Conservation (phyloP, 768 basidiomycete genomes). For the Naganishia vishniacii region DNA sequence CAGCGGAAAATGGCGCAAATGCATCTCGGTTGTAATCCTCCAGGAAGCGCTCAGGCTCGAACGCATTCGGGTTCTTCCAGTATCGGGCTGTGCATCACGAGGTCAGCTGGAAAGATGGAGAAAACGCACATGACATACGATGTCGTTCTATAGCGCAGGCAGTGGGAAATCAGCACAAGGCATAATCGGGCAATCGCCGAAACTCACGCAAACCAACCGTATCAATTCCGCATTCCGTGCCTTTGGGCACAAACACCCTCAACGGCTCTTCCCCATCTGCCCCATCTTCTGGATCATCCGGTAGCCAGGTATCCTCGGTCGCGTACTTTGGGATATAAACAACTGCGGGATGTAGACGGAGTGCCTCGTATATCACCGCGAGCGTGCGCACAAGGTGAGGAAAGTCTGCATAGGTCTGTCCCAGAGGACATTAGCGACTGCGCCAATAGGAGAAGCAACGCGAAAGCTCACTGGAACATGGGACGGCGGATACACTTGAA, state of each 20-base stretch:
- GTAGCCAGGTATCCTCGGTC: constrained; percentile 24
- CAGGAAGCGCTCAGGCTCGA: constrained; percentile 55
- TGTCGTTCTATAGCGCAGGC: constrained; percentile 19
- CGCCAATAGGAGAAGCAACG: too few relatives aligned
- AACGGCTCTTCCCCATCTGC: constrained; percentile 1
- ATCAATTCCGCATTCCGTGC: constrained; percentile 23
- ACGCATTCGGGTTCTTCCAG: constrained; percentile 56
- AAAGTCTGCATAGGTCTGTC: constrained; percentile 27
- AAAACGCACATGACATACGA: constrained; percentile 18
- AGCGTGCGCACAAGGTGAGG: constrained; percentile 21
- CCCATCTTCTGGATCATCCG: constrained; percentile 18
- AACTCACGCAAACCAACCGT: constrained; percentile 25
- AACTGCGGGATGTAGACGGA: constrained; percentile 35
- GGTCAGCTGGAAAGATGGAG: background rate
- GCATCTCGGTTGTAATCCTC: constrained; percentile 58
- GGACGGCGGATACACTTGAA: constrained; percentile 28
- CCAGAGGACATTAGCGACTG: background rate
- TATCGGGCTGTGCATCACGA: constrained; percentile 52
- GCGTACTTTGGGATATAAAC: constrained; percentile 31
- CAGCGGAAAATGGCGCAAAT: constrained; percentile 53
- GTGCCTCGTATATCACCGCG: constrained; percentile 32
- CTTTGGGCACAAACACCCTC: constrained; percentile 25
- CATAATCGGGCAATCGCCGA: background rate
- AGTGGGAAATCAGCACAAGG: background rate
- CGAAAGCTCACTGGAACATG: constrained; percentile 21